phyloP scores from a whole-genome alignment of 345 rosid genomes.

The Populus alba region DNA sequence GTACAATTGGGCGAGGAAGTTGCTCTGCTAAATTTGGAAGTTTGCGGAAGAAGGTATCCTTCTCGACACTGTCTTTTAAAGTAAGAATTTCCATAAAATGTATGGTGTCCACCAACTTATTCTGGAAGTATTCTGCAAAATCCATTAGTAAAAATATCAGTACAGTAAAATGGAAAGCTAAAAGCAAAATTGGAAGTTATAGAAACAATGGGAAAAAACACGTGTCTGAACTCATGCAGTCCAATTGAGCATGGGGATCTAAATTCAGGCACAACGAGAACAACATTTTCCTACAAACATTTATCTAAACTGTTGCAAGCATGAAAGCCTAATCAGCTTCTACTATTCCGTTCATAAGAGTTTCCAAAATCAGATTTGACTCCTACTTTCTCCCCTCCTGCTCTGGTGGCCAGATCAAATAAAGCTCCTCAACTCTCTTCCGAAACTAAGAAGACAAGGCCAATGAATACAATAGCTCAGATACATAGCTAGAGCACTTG shows the following conservation, averaged over 20 bases:
- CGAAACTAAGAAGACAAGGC: not conserved
- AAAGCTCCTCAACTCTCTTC: not conserved
- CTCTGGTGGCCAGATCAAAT: not conserved
- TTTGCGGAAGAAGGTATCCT: slow-evolving; percentile 94
- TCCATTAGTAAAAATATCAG: not conserved
- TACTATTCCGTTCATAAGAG: not conserved
- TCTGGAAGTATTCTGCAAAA: slow-evolving; percentile 92
- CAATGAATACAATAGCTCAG: not conserved
- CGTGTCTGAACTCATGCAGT: not conserved
- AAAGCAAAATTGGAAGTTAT: not conserved
- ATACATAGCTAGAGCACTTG: not conserved
- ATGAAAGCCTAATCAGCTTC: not conserved
- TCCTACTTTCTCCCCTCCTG: not conserved
- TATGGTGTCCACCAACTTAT: slow-evolving; percentile 98
- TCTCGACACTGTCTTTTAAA: slow-evolving; percentile 92
- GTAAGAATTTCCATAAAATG: slow-evolving; percentile 98
- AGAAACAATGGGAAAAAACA: not conserved
- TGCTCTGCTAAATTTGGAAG: slow-evolving; percentile 96
- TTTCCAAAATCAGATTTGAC: not conserved
- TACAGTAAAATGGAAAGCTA: not conserved
- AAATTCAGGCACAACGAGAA: not conserved
- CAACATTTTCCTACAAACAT: not conserved
- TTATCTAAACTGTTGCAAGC: not conserved
- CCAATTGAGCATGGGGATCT: not conserved
- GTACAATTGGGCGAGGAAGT: slow-evolving; percentile 94